phyloP scores from a whole-genome alignment of 176 grass and related monocot genomes.

The Musa acuminata region DNA sequence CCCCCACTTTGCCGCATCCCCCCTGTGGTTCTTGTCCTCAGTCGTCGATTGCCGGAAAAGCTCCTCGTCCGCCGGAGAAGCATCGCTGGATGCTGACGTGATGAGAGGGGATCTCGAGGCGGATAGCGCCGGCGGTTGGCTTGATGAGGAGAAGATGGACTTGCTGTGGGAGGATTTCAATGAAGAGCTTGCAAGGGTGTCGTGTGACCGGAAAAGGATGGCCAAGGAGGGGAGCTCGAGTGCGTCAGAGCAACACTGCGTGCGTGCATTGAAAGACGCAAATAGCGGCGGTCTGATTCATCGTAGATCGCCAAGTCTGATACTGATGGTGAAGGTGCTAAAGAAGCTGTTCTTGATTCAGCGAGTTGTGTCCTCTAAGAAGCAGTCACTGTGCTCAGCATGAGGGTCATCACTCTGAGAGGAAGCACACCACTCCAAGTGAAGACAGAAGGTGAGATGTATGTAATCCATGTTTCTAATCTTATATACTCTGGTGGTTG shows the following conservation, averaged over 20 bases:
- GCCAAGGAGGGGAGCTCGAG: background rate
- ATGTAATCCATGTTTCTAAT: background rate
- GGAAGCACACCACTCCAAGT: background rate
- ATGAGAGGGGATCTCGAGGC: background rate
- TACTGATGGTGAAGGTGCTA: conserved; percentile 4
- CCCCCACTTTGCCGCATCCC: conserved; percentile 29
- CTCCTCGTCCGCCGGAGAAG: conserved; percentile 9
- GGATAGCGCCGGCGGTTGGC: background rate
- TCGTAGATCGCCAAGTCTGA: background rate
- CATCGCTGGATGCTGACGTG: background rate
- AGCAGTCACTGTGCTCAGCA: background rate
- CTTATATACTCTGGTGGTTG: background rate
- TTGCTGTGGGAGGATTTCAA: conserved; percentile 54
- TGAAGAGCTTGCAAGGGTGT: background rate
- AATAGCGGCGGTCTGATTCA: background rate
- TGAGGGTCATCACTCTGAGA: background rate
- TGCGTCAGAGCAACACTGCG: background rate
- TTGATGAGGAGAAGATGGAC: conserved; percentile 34
- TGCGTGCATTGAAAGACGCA: background rate
- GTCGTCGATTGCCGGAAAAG: background rate
- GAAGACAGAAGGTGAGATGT: background rate
- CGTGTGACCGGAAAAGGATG: background rate
- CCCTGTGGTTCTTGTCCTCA: conserved; percentile 29
- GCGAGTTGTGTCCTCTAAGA: background rate
- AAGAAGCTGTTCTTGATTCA: conserved; percentile 5